These are phyloP conservation scores for Lipomyces sp. DNA, from an alignment of 805 yeast genomes.

Conservation along the genomic window DNA sequence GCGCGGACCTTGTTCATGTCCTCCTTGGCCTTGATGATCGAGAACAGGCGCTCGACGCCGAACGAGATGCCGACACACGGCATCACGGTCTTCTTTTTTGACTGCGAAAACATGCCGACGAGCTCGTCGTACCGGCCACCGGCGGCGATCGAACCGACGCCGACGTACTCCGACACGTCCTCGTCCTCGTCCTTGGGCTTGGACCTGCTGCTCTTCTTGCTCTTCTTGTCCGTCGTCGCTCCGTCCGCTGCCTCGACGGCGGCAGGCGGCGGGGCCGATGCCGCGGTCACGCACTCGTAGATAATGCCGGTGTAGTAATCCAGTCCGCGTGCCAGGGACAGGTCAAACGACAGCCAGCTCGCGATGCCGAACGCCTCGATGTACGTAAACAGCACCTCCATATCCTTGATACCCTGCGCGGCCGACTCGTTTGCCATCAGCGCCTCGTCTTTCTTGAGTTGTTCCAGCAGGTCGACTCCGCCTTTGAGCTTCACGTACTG, in stretches of 20 bases:
- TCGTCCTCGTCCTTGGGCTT: slow-evolving; percentile 45
- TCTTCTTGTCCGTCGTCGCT: slow-evolving; percentile 32
- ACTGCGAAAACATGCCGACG: slow-evolving; percentile 90
- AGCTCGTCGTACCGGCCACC: slow-evolving; percentile 98
- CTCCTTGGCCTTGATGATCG: slow-evolving; percentile 76
- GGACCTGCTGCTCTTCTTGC: slow-evolving; percentile 34
- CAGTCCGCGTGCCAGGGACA: slow-evolving; percentile 94
- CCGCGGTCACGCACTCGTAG: slow-evolving; percentile 92
- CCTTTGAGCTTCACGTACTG: slow-evolving; percentile 86
- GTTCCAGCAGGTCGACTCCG: slow-evolving; percentile 45
- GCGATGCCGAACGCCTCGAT: slow-evolving; percentile 75
- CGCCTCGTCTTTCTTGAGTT: slow-evolving; percentile 54
- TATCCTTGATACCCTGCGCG: slow-evolving; percentile 74
- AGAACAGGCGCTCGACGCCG: slow-evolving; percentile 93
- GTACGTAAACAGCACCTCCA: slow-evolving; percentile 69
- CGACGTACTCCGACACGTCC: slow-evolving; percentile 93
- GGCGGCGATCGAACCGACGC: slow-evolving; percentile 97
- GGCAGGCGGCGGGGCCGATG: slow-evolving; percentile 72
- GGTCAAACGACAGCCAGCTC: slow-evolving; percentile 71
- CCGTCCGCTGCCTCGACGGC: slow-evolving; percentile 29
- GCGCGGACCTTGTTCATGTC: slow-evolving; percentile 68
- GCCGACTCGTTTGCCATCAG: slow-evolving; percentile 70
- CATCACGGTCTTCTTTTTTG: slow-evolving; percentile 72
- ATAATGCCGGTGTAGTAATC: slow-evolving; percentile 97
- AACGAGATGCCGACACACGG: slow-evolving; percentile 98